A percentile compares a stretch with the other conserved stretches of the same genome.
These are phyloP conservation scores for Cubamyces lactineus DNA, from an alignment of 768 basidiomycete genomes.

Conservation along the genomic window DNA sequence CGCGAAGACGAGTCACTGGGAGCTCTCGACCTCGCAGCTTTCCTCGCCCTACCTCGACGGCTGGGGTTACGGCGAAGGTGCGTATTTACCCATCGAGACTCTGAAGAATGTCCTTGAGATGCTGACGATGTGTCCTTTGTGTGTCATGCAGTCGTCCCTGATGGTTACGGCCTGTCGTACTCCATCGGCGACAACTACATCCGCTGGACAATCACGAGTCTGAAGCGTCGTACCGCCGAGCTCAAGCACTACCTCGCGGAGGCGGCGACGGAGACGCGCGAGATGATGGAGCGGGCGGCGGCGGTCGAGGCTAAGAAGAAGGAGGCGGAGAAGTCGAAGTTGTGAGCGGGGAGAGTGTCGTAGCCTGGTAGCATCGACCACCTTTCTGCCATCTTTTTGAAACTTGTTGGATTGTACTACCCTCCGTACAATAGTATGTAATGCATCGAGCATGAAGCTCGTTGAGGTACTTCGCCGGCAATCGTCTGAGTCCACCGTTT, in stretches of 20 bases:
- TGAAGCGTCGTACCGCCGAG: constrained; percentile 55
- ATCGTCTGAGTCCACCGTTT: too few species aligned
- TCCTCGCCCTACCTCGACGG: constrained; percentile 83
- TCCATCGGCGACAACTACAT: constrained; percentile 83
- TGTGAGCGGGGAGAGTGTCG: constrained; percentile 25
- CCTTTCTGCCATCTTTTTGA: too few species aligned
- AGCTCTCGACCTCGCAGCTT: constrained; percentile 89
- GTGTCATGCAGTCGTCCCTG: constrained; percentile 69
- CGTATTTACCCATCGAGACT: constrained; percentile 28
- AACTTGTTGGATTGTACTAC: not conserved
- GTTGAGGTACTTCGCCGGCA: too few species aligned
- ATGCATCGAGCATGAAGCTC: too few species aligned
- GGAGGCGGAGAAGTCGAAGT: constrained; percentile 37
- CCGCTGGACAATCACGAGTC: constrained; percentile 88
- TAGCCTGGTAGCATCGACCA: too few species aligned
- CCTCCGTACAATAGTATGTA: not conserved
- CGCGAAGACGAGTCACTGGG: constrained; percentile 81
- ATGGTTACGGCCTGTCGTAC: constrained; percentile 92
- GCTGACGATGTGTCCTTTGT: not conserved
- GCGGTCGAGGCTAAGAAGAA: constrained; percentile 41
- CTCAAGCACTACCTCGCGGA: constrained; percentile 74
- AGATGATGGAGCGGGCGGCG: constrained; percentile 72
- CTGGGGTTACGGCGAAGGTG: constrained; percentile 97
- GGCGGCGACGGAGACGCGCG: constrained; percentile 76
- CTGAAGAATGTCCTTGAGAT: not conserved